A percentile compares a stretch with the other conserved stretches of the same genome.
phyloP scores from a whole-genome alignment of 257 asterid species.

The Coffea canephora region DNA sequence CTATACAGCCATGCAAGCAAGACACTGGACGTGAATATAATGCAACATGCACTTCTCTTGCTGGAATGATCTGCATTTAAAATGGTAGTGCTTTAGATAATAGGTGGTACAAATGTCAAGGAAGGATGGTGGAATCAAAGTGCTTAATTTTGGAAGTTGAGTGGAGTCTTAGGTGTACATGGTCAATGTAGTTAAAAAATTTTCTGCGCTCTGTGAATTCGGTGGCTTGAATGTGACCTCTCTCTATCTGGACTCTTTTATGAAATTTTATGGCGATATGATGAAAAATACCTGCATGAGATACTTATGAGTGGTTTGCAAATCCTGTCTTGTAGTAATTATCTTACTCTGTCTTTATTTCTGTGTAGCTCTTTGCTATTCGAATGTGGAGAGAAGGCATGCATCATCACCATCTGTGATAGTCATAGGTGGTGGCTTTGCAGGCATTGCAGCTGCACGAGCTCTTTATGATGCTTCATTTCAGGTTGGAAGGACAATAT shows the following conservation, averaged over 20 bases:
- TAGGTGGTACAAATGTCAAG: neutral
- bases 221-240: neutral
- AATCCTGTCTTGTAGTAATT: neutral
- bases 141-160: neutral
- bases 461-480: conserved; percentile 85
- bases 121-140: neutral
- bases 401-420: conserved; percentile 69
- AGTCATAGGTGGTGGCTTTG: conserved; percentile 92
- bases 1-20: neutral
- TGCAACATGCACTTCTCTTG: no score
- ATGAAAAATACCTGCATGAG: neutral
- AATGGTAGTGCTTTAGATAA: neutral
- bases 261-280: no score
- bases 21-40: no score
- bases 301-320: neutral
- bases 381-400: conserved; percentile 44
- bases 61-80: neutral
- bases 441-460: conserved; percentile 89
- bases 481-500: conserved; percentile 44
- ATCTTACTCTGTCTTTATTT: conserved; percentile 3
- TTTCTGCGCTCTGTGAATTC: neutral
- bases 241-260: no score
- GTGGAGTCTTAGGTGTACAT: neutral
- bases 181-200: neutral
- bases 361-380: conserved; percentile 52